Percentiles rank a stretch among this genome's conserved stretches.
phyloP scores from a whole-genome alignment of 83 land plant species.

The Picea engelmannii region DNA sequence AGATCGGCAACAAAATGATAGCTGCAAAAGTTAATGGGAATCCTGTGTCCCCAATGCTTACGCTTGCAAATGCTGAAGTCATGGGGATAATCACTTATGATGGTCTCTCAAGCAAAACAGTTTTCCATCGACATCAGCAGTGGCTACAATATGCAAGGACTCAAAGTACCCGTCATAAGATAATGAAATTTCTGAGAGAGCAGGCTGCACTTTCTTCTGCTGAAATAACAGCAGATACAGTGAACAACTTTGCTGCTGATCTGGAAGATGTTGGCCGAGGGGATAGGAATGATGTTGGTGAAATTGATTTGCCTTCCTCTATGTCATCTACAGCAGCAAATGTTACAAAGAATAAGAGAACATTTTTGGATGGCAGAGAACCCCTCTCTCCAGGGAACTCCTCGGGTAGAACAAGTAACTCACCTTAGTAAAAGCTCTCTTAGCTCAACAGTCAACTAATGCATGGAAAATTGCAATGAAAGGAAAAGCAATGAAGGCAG shows the following conservation, averaged over 20 bases:
- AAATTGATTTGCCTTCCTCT: slow-evolving; percentile 14
- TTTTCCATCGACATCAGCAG: slow-evolving; percentile 80
- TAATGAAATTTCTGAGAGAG: slow-evolving; percentile 86
- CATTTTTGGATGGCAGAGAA: slow-evolving; percentile 21
- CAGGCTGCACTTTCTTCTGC: slow-evolving; percentile 76
- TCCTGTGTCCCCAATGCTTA: no score
- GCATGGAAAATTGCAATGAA: no score
- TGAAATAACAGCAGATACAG: slow-evolving; percentile 79
- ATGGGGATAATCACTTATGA: no score
- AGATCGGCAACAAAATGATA: no score
- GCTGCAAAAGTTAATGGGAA: no score
- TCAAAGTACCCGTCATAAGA: slow-evolving; percentile 94
- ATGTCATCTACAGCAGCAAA: slow-evolving; percentile 15
- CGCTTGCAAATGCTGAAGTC: no score
- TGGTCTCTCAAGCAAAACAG: slow-evolving; percentile 71
- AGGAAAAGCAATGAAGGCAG: no score
- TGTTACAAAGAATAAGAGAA: slow-evolving; percentile 36
- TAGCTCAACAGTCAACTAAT: no score
- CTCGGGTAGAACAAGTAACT: no score
- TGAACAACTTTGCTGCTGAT: slow-evolving; percentile 72
- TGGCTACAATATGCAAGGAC: slow-evolving; percentile 97
- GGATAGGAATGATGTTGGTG: slow-evolving; percentile 18
- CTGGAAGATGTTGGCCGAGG: slow-evolving; percentile 37
- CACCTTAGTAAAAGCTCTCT: no score
- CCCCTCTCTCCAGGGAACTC: not conserved